Conservation (phyloP, 179 eudicot species). For the Spinacia oleracea region DNA sequence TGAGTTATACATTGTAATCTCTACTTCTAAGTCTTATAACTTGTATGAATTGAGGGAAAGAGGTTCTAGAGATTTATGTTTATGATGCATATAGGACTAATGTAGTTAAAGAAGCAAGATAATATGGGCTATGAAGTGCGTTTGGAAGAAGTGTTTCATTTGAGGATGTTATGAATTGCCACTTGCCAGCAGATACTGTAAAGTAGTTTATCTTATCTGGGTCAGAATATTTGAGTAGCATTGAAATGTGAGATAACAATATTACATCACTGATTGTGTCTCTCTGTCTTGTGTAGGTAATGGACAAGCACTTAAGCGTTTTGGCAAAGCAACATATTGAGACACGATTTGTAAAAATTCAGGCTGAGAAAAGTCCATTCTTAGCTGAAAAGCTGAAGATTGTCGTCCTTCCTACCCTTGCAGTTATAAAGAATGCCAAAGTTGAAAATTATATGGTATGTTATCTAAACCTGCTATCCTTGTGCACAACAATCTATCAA, state of each 20-base stretch:
- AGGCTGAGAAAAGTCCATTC: conserved; percentile 94
- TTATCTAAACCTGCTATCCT: conserved; percentile 19
- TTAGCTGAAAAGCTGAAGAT: conserved; percentile 87
- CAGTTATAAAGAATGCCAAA: conserved; percentile 83
- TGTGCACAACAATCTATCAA: background rate
- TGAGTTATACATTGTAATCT: background rate
- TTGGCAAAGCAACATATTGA: conserved; percentile 90
- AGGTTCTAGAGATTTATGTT: background rate
- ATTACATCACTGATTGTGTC: background rate
- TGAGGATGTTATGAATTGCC: background rate
- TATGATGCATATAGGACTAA: background rate
- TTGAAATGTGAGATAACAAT: conserved; percentile 1
- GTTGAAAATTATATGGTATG: conserved; percentile 94
- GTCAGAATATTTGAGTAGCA: background rate
- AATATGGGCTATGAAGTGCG: background rate
- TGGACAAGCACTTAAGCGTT: conserved; percentile 84
- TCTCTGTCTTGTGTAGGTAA: conserved; percentile 51
- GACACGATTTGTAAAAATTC: conserved; percentile 81
- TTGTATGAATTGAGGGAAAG: background rate
- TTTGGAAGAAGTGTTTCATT: background rate
- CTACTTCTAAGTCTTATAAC: background rate
- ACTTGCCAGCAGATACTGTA: background rate
- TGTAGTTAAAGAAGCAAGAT: background rate
- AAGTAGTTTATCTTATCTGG: background rate
- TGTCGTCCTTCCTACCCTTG: conserved; percentile 90